These are phyloP conservation scores for Myxozyma neotropica DNA, from an alignment of 805 yeast genomes.

Conservation along the genomic window DNA sequence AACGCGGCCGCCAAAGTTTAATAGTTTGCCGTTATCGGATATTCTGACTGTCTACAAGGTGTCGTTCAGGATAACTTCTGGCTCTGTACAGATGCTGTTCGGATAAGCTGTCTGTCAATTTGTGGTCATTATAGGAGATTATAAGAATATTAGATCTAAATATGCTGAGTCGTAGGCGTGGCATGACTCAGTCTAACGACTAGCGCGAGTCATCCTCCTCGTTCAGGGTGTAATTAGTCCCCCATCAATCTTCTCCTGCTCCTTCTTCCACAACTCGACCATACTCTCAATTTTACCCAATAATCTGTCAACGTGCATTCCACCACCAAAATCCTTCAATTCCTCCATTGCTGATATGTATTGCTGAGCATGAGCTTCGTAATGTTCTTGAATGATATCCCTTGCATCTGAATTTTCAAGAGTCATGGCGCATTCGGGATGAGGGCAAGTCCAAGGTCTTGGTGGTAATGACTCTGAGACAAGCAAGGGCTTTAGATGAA, in stretches of 20 bases:
- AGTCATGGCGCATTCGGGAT: slow-evolving; percentile 17
- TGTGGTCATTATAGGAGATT: no score
- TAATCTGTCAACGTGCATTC: slow-evolving; percentile 16
- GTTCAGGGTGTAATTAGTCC: no score
- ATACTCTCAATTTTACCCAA: slow-evolving; percentile 23
- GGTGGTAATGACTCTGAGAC: background rate
- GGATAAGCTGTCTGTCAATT: no score
- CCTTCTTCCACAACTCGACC: slow-evolving; percentile 19
- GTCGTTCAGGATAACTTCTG: no score
- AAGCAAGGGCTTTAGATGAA: slow-evolving; percentile 8
- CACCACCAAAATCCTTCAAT: slow-evolving; percentile 8
- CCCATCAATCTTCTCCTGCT: background rate
- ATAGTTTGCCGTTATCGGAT: no score
- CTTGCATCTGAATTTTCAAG: slow-evolving; percentile 18
- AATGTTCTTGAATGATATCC: slow-evolving; percentile 26
- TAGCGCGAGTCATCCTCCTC: no score
- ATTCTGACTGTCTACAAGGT: no score
- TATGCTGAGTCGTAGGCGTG: no score
- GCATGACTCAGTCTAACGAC: no score
- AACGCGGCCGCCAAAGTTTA: background rate
- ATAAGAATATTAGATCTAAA: no score
- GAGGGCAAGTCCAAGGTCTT: slow-evolving; percentile 26
- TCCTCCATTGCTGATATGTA: slow-evolving; percentile 27
- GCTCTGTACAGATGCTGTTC: no score
- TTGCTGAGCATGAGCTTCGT: slow-evolving; percentile 24